A percentile compares a stretch with the other conserved stretches of the same genome.
Conservation (phyloP, 2,329 filamentous ascomycete genomes). For the Helminthosporium solani region DNA sequence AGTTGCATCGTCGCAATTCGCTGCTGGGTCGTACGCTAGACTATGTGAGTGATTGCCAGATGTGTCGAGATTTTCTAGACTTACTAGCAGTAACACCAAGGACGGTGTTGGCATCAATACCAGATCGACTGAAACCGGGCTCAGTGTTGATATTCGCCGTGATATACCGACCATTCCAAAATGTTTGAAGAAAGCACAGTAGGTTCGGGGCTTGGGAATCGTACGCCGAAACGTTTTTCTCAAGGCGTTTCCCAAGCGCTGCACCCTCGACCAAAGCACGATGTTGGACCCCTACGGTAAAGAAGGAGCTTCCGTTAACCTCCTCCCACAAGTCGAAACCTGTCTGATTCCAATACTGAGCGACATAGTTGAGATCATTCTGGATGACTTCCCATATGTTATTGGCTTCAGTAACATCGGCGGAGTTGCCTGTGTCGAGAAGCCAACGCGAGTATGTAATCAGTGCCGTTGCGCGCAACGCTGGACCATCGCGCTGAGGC, state of each 20-base stretch:
- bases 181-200: slow-evolving; percentile 70
- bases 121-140: slow-evolving; percentile 54
- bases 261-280: slow-evolving; percentile 64
- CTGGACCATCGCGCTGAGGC: slow-evolving; percentile 75
- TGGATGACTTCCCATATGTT: slow-evolving; percentile 70
- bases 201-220: slow-evolving; percentile 66
- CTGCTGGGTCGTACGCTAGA: slow-evolving; percentile 64
- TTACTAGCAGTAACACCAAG: slow-evolving; percentile 45
- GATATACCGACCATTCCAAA: slow-evolving; percentile 66
- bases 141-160: slow-evolving; percentile 65
- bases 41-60: background rate
- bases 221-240: slow-evolving; percentile 58
- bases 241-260: slow-evolving; percentile 61
- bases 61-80: slow-evolving; percentile 36
- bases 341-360: slow-evolving; percentile 62
- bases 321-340: slow-evolving; percentile 82
- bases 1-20: slow-evolving; percentile 64
- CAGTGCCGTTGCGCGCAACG: slow-evolving; percentile 70
- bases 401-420: slow-evolving; percentile 41
- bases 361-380: slow-evolving; percentile 74
- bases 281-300: slow-evolving; percentile 69
- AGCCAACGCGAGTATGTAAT: slow-evolving; percentile 72
- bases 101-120: slow-evolving; percentile 70
- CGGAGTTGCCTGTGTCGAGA: slow-evolving; percentile 53
- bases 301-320: slow-evolving; percentile 73